These are phyloP conservation scores for Trapa incisa DNA, from an alignment of 345 rosid genomes.

Conservation along the genomic window DNA sequence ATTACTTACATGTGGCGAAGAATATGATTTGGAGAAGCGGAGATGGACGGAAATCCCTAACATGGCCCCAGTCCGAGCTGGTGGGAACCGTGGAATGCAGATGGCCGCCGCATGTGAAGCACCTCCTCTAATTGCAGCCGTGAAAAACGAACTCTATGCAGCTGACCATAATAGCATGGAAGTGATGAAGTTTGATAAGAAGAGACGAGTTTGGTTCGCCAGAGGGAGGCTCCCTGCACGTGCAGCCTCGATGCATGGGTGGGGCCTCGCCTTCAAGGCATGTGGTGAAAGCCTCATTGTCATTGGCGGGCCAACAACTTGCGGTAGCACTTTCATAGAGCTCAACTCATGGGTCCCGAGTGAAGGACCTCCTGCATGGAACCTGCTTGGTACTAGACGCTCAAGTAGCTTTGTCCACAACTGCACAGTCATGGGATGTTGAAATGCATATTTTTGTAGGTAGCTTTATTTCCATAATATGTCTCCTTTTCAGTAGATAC, in stretches of 20 bases:
- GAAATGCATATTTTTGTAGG: neutral
- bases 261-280: constrained; percentile 43
- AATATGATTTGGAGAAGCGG: constrained; percentile 21
- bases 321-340: constrained; percentile 26
- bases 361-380: constrained; percentile 69
- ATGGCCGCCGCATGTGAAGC: constrained; percentile 32
- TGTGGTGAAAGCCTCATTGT: constrained; percentile 36
- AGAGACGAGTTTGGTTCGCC: constrained; percentile 15
- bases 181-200: constrained; percentile 28
- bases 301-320: constrained; percentile 27
- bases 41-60: constrained; percentile 30
- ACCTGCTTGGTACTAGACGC: constrained; percentile 55
- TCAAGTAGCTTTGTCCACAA: constrained; percentile 79
- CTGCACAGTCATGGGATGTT: constrained; percentile 96
- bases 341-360: constrained; percentile 78
- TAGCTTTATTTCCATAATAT: neutral
- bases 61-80: constrained; percentile 26
- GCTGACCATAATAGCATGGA: constrained; percentile 30
- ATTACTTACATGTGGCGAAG: constrained; percentile 32
- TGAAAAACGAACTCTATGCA: constrained; percentile 28
- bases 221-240: constrained; percentile 31
- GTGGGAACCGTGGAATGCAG: constrained; percentile 11
- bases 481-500: too few species aligned
- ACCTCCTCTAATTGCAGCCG: constrained; percentile 33
- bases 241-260: constrained; percentile 31